Conservation (phyloP, 2,329 filamentous ascomycete species). For the Huntiella abstrusa region DNA sequence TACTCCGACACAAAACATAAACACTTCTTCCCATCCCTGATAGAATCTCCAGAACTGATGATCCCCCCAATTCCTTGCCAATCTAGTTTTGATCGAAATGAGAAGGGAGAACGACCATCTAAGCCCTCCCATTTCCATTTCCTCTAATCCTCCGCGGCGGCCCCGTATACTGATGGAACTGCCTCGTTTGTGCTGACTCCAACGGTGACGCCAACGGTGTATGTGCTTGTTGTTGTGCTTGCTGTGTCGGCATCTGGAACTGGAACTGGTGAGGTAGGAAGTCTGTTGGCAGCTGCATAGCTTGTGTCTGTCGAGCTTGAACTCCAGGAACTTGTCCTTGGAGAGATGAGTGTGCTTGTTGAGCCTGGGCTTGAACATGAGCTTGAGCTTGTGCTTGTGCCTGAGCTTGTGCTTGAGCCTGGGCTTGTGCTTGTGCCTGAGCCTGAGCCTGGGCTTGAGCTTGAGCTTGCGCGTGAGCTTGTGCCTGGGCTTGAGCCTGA, state of each 20-base stretch:
- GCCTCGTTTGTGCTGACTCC: conserved; percentile 1
- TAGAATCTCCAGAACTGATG: background rate
- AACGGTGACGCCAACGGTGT: background rate
- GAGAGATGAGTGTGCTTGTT: conserved; percentile 10
- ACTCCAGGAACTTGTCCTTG: background rate
- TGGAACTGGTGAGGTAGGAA: conserved; percentile 11
- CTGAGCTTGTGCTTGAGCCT: conserved; percentile 4
- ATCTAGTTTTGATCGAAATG: too few species aligned
- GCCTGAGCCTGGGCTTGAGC: conserved; percentile 2
- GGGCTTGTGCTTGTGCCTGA: background rate
- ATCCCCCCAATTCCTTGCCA: too few species aligned
- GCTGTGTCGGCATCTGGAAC: conserved; percentile 4
- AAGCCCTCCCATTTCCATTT: background rate
- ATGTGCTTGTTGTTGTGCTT: too few species aligned
- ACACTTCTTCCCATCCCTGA: background rate
- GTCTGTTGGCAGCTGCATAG: conserved; percentile 4
- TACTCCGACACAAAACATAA: background rate
- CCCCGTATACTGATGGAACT: conserved; percentile 9
- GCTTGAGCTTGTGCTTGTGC: conserved; percentile 9
- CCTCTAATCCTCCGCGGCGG: conserved; percentile 4
- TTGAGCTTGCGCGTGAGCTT: conserved; percentile 3
- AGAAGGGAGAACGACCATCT: background rate
- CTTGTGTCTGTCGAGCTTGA: conserved; percentile 1
- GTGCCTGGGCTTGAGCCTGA: conserved; percentile 6
- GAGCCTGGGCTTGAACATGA: conserved; percentile 16